Percentiles rank a stretch among this genome's conserved stretches.
phyloP scores from a whole-genome alignment of 495 filamentous ascomycete genomes.

The Aspergillus avenaceus region DNA sequence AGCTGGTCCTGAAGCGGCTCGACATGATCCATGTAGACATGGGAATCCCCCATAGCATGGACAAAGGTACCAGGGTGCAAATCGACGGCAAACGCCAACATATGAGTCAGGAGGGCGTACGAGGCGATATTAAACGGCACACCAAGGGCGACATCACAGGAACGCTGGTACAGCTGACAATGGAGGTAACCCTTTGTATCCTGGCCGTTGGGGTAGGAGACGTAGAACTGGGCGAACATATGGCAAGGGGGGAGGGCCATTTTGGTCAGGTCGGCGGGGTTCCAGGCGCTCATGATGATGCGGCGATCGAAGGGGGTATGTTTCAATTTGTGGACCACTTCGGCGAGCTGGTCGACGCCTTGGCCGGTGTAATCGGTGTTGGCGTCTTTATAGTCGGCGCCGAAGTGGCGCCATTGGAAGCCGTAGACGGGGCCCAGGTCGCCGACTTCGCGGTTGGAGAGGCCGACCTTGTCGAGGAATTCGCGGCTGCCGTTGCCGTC shows the following conservation, averaged over 20 bases:
- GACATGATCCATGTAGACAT: conserved; percentile 91
- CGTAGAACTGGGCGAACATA: conserved; percentile 99
- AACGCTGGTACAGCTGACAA: conserved; percentile 88
- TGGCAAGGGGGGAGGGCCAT: conserved; percentile 98
- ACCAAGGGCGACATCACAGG: conserved; percentile 94
- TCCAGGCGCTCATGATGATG: conserved; percentile 91
- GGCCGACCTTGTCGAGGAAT: conserved; percentile 79
- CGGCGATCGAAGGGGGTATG: conserved; percentile 81
- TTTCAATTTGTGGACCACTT: conserved; percentile 77
- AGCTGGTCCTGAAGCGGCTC: conserved; percentile 81
- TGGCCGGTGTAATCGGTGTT: conserved; percentile 80
- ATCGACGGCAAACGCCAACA: conserved; percentile 82
- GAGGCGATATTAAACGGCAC: conserved; percentile 97
- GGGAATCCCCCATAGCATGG: conserved; percentile 94
- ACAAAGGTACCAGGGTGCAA: conserved; percentile 79
- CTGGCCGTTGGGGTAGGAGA: conserved; percentile 61
- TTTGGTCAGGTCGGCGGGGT: conserved; percentile 74
- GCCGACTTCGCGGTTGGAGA: conserved; percentile 73
- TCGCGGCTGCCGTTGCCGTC: conserved; percentile 91
- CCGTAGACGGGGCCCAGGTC: conserved; percentile 96
- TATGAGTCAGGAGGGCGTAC: conserved; percentile 90
- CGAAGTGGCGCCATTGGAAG: conserved; percentile 99
- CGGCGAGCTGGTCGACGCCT: conserved; percentile 87
- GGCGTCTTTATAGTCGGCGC: conserved; percentile 77
- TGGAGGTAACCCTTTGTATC: conserved; percentile 60